Evolutionary conservation across 1,284 basidiomycete species (phyloP).

Genomic region (Athelia sp.): DNA sequence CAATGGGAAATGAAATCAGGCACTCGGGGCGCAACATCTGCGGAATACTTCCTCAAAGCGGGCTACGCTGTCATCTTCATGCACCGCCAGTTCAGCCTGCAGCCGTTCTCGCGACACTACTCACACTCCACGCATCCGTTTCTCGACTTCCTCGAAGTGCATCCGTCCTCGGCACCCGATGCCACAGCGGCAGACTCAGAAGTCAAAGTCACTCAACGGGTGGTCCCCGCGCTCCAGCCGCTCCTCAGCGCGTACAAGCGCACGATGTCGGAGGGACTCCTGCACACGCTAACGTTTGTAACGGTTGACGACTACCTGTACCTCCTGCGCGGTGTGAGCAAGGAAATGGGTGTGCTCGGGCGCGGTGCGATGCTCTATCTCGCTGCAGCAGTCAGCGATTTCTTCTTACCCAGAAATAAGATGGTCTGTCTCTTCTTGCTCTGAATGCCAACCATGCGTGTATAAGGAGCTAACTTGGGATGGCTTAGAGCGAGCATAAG

Average conservation of each 20-base stretch:
- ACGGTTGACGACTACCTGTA: slow-evolving; percentile 97
- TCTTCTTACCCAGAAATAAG: slow-evolving; percentile 89
- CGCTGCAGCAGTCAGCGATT: slow-evolving; percentile 96
- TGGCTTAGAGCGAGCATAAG: slow-evolving; percentile 91
- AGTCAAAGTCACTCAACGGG: slow-evolving; percentile 22
- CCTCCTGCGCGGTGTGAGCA: slow-evolving; percentile 79
- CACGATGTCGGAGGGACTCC: slow-evolving; percentile 66
- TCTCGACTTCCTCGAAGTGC: slow-evolving; percentile 89
- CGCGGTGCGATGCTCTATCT: slow-evolving; percentile 89
- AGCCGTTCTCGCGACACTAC: slow-evolving; percentile 96
- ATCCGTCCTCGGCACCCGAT: slow-evolving; percentile 23
- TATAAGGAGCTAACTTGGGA: no score
- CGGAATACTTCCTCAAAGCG: slow-evolving; percentile 92
- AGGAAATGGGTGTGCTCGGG: slow-evolving; percentile 64
- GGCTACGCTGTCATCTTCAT: slow-evolving; percentile 99
- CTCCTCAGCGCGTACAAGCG: slow-evolving; percentile 82
- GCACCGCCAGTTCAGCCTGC: slow-evolving; percentile 94
- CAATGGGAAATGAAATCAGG: slow-evolving; percentile 38
- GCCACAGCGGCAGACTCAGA: slow-evolving; percentile 24
- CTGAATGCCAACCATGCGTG: no score
- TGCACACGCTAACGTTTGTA: slow-evolving; percentile 88
- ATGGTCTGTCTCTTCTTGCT: slow-evolving; percentile 53
- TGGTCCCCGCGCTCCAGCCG: slow-evolving; percentile 55
- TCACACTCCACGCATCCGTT: slow-evolving; percentile 98
- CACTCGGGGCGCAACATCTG: slow-evolving; percentile 94